Base-by-base conservation (phyloP, 805 yeast species). In the Nakazawaea ambrosiae region DNA sequence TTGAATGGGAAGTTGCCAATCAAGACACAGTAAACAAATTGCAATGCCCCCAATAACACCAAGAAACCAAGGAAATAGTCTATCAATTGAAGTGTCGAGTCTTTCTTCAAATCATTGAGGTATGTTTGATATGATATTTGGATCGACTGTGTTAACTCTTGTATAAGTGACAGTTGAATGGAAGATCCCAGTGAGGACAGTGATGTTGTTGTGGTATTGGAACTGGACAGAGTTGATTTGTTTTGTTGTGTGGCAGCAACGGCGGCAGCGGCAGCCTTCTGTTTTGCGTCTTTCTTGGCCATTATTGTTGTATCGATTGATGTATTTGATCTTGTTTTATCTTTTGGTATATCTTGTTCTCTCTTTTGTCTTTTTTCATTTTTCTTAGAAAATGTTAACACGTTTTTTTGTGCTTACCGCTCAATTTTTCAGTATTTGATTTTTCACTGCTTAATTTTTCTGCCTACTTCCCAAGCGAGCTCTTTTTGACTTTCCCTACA, bases 1-100 rank as follows among this genome's bases (percentile, higher is more conserved):
- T 92, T 92, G 73, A 92, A 92, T 14, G 99, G 99, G 73, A 82
- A 92, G 50, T 76, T 86, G 26, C 97, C 95, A 32, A 88, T 75
- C 11, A 87, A 43, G 29, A 80, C 48, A 47, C 84, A 83, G 58
- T 88, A 90, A 4, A 68, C 62, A 54, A 88, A 87, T 61, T 92
- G 97, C 20, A 84, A 58, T 1, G 73, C 61, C 1, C 95, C 98
- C 42, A 86, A 65, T 0, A 66, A 59, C 14, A 90, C 89, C 41
- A 90, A 61, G 47, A 84, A 88, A 19, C 58, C 73, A 52, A 90
- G 68, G 53, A 89, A 92, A 11, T 70, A 48, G 57, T 92, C 97
- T 47, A 90, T 81, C 36, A 87, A 65, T 57, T 75, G 71, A 40
- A 80, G 58, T 41, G 76, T 63, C 26, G 58, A 62, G 47, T 67